phyloP scores from a whole-genome alignment of 495 filamentous ascomycete genomes.

The Astrothelium subdiscretum region DNA sequence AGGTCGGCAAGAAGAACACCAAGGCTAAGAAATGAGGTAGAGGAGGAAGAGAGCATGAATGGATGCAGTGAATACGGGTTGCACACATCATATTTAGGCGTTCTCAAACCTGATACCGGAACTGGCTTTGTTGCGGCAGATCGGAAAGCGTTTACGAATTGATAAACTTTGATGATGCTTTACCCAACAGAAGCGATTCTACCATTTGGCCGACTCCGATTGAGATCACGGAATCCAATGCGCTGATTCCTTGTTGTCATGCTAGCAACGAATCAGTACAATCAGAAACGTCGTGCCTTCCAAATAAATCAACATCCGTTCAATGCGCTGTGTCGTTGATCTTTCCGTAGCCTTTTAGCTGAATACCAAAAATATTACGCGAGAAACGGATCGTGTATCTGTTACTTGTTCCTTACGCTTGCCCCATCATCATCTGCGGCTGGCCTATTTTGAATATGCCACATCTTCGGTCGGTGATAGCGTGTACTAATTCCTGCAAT shows the following conservation, averaged over 20 bases:
- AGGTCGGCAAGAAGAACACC: constrained; percentile 65
- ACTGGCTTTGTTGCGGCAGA: neutral
- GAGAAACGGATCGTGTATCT: constrained; percentile 60
- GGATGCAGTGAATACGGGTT: neutral
- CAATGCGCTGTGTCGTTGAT: constrained; percentile 40
- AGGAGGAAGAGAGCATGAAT: neutral
- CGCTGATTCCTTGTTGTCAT: too few species aligned
- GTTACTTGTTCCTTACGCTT: too few species aligned
- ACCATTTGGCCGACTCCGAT: too few species aligned
- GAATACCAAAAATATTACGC: constrained; percentile 61
- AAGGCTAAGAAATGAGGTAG: constrained; percentile 38
- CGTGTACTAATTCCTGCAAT: too few species aligned
- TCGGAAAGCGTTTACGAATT: neutral
- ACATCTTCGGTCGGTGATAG: too few species aligned
- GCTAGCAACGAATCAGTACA: too few species aligned
- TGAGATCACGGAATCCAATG: too few species aligned
- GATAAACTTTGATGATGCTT: neutral
- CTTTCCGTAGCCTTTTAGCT: constrained; percentile 45
- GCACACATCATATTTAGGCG: neutral
- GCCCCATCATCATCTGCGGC: too few species aligned
- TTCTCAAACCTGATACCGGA: neutral
- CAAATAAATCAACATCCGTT: constrained; percentile 58
- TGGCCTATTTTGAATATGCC: too few species aligned
- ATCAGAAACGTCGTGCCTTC: constrained; percentile 59
- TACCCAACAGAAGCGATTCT: constrained; percentile 24